Evolutionary conservation across 2,329 filamentous ascomycete species (phyloP).

Genomic region (Mariannaea elegans): DNA sequence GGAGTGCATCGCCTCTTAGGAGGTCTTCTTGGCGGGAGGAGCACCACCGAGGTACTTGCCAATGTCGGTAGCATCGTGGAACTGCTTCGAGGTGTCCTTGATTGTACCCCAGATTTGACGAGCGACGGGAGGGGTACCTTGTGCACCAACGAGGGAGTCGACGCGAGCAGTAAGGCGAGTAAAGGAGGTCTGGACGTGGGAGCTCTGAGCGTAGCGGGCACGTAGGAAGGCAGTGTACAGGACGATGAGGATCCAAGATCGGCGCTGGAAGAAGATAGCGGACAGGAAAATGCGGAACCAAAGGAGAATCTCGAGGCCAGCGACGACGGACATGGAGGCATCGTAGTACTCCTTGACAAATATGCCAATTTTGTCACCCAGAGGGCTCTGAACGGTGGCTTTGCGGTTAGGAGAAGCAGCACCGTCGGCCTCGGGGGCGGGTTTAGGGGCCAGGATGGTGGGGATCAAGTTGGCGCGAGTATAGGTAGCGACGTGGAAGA

Average conservation of each 20-base stretch:
- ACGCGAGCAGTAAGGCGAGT: conserved; percentile 75
- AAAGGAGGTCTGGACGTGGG: conserved; percentile 88
- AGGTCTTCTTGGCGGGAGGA: conserved; percentile 59
- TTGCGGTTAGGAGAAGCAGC: conserved; percentile 60
- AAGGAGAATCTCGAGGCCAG: conserved; percentile 85
- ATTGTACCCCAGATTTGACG: conserved; percentile 82
- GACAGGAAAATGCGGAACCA: conserved; percentile 85
- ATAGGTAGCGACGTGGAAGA: conserved; percentile 99
- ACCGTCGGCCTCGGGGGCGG: conserved; percentile 61
- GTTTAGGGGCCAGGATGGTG: conserved; percentile 75
- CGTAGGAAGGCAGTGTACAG: conserved; percentile 94
- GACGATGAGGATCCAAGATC: conserved; percentile 86
- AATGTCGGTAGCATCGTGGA: conserved; percentile 81
- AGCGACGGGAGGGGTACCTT: conserved; percentile 83
- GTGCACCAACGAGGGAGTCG: conserved; percentile 84
- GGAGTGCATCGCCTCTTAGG: conserved; percentile 40
- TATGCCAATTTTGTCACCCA: conserved; percentile 84
- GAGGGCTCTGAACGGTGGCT: conserved; percentile 59
- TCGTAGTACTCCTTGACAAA: conserved; percentile 99
- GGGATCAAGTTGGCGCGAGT: conserved; percentile 93
- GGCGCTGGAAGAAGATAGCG: conserved; percentile 86
- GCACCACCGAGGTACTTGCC: conserved; percentile 73
- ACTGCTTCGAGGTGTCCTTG: conserved; percentile 78
- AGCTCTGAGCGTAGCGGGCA: conserved; percentile 88
- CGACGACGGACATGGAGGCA: conserved; percentile 91